phyloP scores from a whole-genome alignment of 139 green algal genomes.

The Coelastrella sp. region DNA sequence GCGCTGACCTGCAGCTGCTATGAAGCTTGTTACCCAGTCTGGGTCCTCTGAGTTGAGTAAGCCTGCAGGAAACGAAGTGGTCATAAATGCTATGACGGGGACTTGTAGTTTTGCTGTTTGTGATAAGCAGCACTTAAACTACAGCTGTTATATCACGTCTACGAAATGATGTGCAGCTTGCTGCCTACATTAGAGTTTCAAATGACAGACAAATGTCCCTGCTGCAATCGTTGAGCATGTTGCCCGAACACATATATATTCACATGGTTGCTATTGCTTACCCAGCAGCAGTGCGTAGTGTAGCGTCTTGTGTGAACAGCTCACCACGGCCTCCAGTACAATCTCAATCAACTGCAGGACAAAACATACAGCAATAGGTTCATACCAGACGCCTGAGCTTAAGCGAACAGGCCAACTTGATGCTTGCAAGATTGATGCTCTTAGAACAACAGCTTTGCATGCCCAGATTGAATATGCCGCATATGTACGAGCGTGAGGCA shows the following conservation, averaged over 20 bases:
- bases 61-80: slow-evolving; percentile 1
- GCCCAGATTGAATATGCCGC: not conserved
- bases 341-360: slow-evolving; percentile 5
- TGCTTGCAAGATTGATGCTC: not conserved
- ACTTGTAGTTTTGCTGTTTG: too few relatives aligned
- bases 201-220: too few relatives aligned
- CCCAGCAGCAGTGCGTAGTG: slow-evolving; percentile 83
- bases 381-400: too few relatives aligned
- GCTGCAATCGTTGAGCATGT: too few relatives aligned
- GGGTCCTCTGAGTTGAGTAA: slow-evolving; percentile 57
- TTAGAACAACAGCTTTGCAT: not conserved
- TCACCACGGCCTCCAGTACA: slow-evolving; percentile 32
- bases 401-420: too few relatives aligned
- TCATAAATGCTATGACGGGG: not conserved
- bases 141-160: too few relatives aligned
- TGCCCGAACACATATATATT: too few relatives aligned
- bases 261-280: slow-evolving; percentile 44
- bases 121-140: too few relatives aligned
- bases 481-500: too few relatives aligned
- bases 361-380: not conserved
- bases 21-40: slow-evolving; percentile 42
- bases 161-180: too few relatives aligned
- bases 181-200: too few relatives aligned
- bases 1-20: slow-evolving; percentile 23
- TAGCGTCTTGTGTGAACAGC: slow-evolving; percentile 75